phyloP scores from a whole-genome alignment of 305 asterid genomes.

The Solanum hybrid region DNA sequence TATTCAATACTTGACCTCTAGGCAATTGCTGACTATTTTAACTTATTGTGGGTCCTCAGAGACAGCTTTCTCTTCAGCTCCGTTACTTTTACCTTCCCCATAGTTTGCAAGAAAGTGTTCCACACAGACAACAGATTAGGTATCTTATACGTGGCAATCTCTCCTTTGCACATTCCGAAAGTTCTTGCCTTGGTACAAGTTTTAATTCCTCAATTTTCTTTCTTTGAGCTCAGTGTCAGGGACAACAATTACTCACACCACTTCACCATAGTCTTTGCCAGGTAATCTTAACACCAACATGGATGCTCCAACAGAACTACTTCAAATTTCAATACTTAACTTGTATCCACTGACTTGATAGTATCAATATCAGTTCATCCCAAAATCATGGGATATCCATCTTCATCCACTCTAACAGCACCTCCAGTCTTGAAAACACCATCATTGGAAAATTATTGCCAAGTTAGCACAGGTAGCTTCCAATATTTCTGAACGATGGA shows the following conservation, averaged over 20 bases:
- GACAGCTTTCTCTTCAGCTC: background rate
- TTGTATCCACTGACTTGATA: conserved; percentile 89
- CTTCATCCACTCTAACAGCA: conserved; percentile 50
- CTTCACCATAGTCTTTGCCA: conserved; percentile 71
- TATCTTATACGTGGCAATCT: conserved; percentile 86
- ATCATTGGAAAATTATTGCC: conserved; percentile 60
- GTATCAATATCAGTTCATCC: conserved; percentile 88
- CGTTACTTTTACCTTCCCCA: conserved; percentile 60
- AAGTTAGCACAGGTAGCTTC: conserved; percentile 78
- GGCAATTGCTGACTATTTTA: background rate
- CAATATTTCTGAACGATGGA: conserved; percentile 82
- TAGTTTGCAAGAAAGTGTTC: conserved; percentile 84
- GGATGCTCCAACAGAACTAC: conserved; percentile 72
- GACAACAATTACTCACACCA: conserved; percentile 61
- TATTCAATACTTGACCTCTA: background rate
- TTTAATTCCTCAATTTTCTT: conserved; percentile 46
- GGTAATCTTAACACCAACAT: conserved; percentile 63
- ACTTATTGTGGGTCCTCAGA: background rate
- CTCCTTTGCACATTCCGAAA: conserved; percentile 72
- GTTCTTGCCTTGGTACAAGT: conserved; percentile 64
- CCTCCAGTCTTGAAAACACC: conserved; percentile 91
- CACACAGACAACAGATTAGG: conserved; percentile 63
- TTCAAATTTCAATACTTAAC: conserved; percentile 79
- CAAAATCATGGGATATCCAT: conserved; percentile 11
- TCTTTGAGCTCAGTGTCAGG: conserved; percentile 47